Evolutionary conservation across 139 green algal genomes (phyloP), one percentile per base, ranked within the genome.

Genomic region (Chlamydomonas schloesseri): DNA sequence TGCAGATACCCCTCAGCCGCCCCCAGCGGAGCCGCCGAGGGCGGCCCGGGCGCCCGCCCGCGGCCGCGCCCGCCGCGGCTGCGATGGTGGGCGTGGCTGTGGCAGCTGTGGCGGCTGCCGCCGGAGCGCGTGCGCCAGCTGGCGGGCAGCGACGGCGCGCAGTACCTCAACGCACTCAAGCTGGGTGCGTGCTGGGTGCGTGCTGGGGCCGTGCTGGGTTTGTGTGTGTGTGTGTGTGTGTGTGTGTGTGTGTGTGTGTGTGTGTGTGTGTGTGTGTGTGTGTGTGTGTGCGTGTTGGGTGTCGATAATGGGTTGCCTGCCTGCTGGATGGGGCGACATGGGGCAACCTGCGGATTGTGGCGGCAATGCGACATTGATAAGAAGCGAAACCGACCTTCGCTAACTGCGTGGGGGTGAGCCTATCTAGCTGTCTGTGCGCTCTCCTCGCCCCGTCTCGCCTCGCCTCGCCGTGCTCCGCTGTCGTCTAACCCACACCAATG

Each of bases 101-200:
- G 42, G 64, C 46, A 65, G 53, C 23, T 75, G 46, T 46, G 46
- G 29, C 65, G 78, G n/a, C 64, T 84, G 64, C 78, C 64, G 18
- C 46, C 13, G 46, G 78, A 50, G 64, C 20, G 31, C 17, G 34
- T 84, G 64, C 46, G 53, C 21, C 46, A 21, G 42, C 6, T 42
- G 42, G 78, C 78, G 78, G 78, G 78, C 3, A 34, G 42, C 1
- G 78, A 84, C 78, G 46, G 64, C 0, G 78, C 65, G n/a, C 33
- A 62, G n/a, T 57, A 68, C 78, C 64, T 84, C 15, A 37, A 36
- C 29, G 1, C 34, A 9, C 78, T 84, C 6, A 53, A 21, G 20
- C 29, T 84, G 64, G 78, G 78, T 84, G 47, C 57, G 37, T 9
- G 33, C 10, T 33, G 34, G 34, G 33, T 31, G 33, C 11, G 33